phyloP scores from a whole-genome alignment of 2,329 filamentous ascomycete species.

The Sordariomycetes sp. region DNA sequence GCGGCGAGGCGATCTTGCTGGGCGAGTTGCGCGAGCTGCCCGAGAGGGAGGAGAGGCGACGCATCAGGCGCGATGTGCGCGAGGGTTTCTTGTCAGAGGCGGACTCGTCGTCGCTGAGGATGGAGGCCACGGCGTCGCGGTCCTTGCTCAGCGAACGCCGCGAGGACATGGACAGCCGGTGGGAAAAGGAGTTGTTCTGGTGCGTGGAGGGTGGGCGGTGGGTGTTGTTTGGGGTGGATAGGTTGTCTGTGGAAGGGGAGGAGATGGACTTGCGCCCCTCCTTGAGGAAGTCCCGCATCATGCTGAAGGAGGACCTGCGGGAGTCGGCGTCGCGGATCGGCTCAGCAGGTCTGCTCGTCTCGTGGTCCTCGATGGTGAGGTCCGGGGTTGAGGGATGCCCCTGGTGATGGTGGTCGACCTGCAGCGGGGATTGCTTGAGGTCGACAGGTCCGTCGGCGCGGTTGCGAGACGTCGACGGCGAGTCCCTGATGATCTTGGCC shows the following conservation, averaged over 20 bases:
- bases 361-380: neutral
- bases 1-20: constrained; percentile 33
- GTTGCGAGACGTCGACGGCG: constrained; percentile 14
- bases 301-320: constrained; percentile 48
- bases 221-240: constrained; percentile 23
- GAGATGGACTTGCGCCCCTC: constrained; percentile 45
- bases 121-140: constrained; percentile 24
- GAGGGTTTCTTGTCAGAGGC: constrained; percentile 36
- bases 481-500: constrained; percentile 69
- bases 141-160: constrained; percentile 27
- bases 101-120: constrained; percentile 32
- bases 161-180: constrained; percentile 45
- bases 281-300: constrained; percentile 53
- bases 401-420: constrained; percentile 42
- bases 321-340: constrained; percentile 26
- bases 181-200: constrained; percentile 39
- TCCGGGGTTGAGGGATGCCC: neutral
- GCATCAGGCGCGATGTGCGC: constrained; percentile 49
- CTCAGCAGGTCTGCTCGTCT: constrained; percentile 14
- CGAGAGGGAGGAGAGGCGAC: constrained; percentile 46
- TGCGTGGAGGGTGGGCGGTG: constrained; percentile 34
- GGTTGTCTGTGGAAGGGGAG: constrained; percentile 34
- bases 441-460: constrained; percentile 29
- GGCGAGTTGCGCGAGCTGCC: constrained; percentile 33
- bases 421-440: constrained; percentile 48